Percentiles rank a stretch among this genome's conserved stretches.
Evolutionary conservation across 176 grass and related monocot species (phyloP).

Genomic region (Dendrocalamus sinicus): DNA sequence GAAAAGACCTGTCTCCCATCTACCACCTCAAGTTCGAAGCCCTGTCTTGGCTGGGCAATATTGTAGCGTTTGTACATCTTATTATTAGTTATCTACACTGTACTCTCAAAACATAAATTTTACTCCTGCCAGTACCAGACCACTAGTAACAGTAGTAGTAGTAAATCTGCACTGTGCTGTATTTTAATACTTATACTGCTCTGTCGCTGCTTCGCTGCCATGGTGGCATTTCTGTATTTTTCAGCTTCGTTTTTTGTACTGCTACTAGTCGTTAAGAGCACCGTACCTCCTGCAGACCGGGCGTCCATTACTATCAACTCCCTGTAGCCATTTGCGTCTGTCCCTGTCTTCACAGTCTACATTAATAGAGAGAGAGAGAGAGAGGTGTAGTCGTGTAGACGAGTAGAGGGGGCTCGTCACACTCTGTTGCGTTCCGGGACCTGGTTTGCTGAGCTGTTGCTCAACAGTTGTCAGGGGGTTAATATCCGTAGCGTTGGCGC

Average conservation of each 20-base stretch:
- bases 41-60: no score
- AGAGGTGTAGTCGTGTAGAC: no score
- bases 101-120: background rate
- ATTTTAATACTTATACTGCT: background rate
- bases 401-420: background rate
- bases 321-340: conserved; percentile 13
- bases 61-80: no score
- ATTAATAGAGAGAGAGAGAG: no score
- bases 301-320: conserved; percentile 31
- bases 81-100: no score
- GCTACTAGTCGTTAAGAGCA: background rate
- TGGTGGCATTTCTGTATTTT: background rate
- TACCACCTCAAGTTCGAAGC: no score
- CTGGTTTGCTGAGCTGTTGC: background rate
- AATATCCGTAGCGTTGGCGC: conserved; percentile 31
- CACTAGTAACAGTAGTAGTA: background rate
- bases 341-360: background rate
- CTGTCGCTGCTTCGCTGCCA: background rate
- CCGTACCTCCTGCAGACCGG: conserved; percentile 37
- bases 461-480: background rate
- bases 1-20: no score
- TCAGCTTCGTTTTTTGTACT: background rate
- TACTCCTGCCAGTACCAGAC: background rate
- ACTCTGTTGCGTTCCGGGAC: background rate
- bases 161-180: background rate